phyloP scores from a whole-genome alignment of 139 green algal genomes.

The Gonium pectorale region DNA sequence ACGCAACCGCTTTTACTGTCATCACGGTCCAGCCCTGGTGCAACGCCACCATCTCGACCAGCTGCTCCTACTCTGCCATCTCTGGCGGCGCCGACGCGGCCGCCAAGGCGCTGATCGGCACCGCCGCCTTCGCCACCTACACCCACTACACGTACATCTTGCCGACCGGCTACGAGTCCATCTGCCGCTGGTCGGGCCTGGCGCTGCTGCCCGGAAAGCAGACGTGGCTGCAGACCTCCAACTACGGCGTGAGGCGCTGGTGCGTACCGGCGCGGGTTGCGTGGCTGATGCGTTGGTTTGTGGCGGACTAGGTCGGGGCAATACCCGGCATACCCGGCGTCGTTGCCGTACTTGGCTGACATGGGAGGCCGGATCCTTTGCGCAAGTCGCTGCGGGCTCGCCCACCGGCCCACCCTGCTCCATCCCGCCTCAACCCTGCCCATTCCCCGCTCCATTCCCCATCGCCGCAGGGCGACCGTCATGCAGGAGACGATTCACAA shows the following conservation, averaged over 20 bases:
- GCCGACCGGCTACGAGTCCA: not conserved
- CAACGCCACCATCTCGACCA: not conserved
- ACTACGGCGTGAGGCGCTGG: not conserved
- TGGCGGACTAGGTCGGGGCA: no score
- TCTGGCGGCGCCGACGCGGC: not conserved
- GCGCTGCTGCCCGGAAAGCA: slow-evolving; percentile 16
- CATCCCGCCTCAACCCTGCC: no score
- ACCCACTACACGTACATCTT: slow-evolving; percentile 26
- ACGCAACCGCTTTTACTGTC: not conserved
- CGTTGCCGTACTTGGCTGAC: no score
- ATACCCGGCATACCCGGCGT: no score
- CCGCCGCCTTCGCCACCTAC: not conserved
- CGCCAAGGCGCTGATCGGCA: not conserved
- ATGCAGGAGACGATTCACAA: slow-evolving; percentile 36
- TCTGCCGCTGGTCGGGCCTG: slow-evolving; percentile 20
- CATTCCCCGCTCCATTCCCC: no score
- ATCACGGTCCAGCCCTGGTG: not conserved
- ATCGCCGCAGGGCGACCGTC: slow-evolving; percentile 3
- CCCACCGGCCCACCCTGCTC: no score
- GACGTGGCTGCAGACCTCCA: not conserved
- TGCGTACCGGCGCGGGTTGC: no score
- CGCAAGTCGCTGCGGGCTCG: no score
- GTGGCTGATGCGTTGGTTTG: no score
- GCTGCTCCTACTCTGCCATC: not conserved
- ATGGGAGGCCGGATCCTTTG: no score